Percentiles rank a stretch among this genome's conserved stretches.
Evolutionary conservation across 768 basidiomycete genomes (phyloP).

Genomic region (Rhodotorula toruloides): DNA sequence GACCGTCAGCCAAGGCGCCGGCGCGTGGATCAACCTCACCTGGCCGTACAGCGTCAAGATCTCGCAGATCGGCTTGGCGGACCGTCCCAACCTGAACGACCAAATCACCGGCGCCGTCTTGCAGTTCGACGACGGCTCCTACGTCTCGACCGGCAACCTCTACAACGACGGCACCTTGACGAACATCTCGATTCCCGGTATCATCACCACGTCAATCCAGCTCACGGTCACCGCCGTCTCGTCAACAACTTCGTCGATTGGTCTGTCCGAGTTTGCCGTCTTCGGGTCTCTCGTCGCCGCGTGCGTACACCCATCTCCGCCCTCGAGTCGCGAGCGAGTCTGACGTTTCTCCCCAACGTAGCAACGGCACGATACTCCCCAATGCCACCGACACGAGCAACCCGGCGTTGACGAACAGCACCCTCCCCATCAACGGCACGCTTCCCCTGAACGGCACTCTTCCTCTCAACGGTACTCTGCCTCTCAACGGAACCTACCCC

Average conservation of each 20-base stretch:
- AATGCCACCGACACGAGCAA: not conserved
- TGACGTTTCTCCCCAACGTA: no score
- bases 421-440: constrained; percentile 1
- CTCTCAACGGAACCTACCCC: not conserved
- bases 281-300: constrained; percentile 9
- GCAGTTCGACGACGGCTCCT: constrained; percentile 20
- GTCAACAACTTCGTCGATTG: not conserved
- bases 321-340: not conserved
- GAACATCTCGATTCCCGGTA: constrained; percentile 18
- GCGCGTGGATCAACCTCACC: constrained; percentile 22
- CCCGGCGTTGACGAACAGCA: no score
- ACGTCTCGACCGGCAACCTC: constrained; percentile 14
- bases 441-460: not conserved
- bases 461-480: not conserved
- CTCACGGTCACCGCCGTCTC: constrained; percentile 23
- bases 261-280: constrained; percentile 26
- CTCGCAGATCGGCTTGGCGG: constrained; percentile 27
- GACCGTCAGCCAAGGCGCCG: constrained; percentile 7
- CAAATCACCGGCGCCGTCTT: constrained; percentile 25
- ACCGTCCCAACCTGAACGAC: constrained; percentile 35
- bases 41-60: constrained; percentile 20
- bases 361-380: not conserved
- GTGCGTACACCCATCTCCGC: not conserved
- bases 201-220: constrained; percentile 24
- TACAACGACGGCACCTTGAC: constrained; percentile 26